Base-by-base conservation (phyloP, 225 moss, liverwort and hornwort genomes). In the Takakia lepidozioides region DNA sequence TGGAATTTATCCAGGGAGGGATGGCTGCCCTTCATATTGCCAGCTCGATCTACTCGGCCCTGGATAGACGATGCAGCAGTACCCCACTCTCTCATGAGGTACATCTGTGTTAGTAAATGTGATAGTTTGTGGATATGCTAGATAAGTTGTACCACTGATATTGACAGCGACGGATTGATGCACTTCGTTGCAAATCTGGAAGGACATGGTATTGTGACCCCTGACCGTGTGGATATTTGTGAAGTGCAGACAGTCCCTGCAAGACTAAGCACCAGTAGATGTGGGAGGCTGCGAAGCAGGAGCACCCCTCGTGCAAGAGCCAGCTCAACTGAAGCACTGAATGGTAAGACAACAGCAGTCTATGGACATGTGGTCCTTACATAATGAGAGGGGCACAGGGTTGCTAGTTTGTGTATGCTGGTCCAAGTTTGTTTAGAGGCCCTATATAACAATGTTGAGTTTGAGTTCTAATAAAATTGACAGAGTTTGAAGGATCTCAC, bases 1-100 rank as follows among this genome's bases (percentile, higher is more conserved):
- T n/a, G n/a, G n/a, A n/a, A 27, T 15, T 47, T 54, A 38, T 54
- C 38, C 13, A 54, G 58, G 56, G 18, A 67, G 62, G 27, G 25
- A 72, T 72, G 72, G 72, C 72, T 38, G 72, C 66, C 29, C 58
- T 72, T 8, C 72, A 72, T 38, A 18, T 47, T 7, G 10, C 66
- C 15, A 72, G 49, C 62, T 67, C 72, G 20, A 44, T 67, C 21
- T 67, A 53, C 27, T 62, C 66, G 3, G 62, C 72, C 10, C 50
- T 72, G 72, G 72, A 58, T 23, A 58, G 72, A 47, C 38, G 66
- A 36, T 72, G 72, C 46, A 51, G 54, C 45, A 38, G 56, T 18
- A 52, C 16, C 38, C 3, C 22, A 11, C 38, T 43, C 51, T 66
- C 48, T 19, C 45, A 62, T 16, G 72, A 72, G 72, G 72, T 67